These are phyloP conservation scores for Byssothecium circinans DNA, from an alignment of 2,329 filamentous ascomycete species.

Conservation along the genomic window DNA sequence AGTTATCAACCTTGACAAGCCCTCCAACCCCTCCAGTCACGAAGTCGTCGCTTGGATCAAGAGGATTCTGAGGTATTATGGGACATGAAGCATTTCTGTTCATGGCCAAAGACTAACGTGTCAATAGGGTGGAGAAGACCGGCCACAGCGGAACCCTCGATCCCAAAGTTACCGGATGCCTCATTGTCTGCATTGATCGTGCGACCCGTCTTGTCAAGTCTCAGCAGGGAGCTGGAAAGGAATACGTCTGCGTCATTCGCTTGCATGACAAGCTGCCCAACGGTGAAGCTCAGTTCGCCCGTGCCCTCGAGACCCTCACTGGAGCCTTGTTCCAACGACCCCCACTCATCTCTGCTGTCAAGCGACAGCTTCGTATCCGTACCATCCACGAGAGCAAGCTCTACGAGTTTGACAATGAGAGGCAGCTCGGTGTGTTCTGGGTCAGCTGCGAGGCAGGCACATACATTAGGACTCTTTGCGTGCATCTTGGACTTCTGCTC, in stretches of 20 bases:
- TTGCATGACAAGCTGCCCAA: slow-evolving; percentile 94
- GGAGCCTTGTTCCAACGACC: slow-evolving; percentile 97
- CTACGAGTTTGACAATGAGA: slow-evolving; percentile 94
- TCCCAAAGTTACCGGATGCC: slow-evolving; percentile 93
- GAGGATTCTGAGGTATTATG: slow-evolving; percentile 79
- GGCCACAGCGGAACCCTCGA: slow-evolving; percentile 98
- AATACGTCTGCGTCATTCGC: slow-evolving; percentile 95
- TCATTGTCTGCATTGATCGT: slow-evolving; percentile 94
- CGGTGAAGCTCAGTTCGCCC: slow-evolving; percentile 87
- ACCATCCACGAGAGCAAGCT: slow-evolving; percentile 98
- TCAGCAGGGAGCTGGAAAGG: slow-evolving; percentile 97
- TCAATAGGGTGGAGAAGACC: slow-evolving; percentile 80
- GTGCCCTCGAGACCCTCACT: slow-evolving; percentile 92
- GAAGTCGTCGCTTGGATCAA: slow-evolving; percentile 99
- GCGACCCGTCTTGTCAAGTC: slow-evolving; percentile 98
- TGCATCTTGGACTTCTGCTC: slow-evolving; percentile 77
- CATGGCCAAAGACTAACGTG: slow-evolving; percentile 16
- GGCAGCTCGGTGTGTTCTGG: slow-evolving; percentile 98
- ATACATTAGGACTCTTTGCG: slow-evolving; percentile 97
- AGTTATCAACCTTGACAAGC: slow-evolving; percentile 98
- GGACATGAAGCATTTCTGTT: neutral
- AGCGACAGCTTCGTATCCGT: slow-evolving; percentile 96
- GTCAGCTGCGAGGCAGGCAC: slow-evolving; percentile 98
- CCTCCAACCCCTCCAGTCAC: slow-evolving; percentile 95
- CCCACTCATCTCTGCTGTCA: slow-evolving; percentile 96